Conservation (phyloP, 1,139 yeast genomes). For the Scheffersomyces insectosa region DNA sequence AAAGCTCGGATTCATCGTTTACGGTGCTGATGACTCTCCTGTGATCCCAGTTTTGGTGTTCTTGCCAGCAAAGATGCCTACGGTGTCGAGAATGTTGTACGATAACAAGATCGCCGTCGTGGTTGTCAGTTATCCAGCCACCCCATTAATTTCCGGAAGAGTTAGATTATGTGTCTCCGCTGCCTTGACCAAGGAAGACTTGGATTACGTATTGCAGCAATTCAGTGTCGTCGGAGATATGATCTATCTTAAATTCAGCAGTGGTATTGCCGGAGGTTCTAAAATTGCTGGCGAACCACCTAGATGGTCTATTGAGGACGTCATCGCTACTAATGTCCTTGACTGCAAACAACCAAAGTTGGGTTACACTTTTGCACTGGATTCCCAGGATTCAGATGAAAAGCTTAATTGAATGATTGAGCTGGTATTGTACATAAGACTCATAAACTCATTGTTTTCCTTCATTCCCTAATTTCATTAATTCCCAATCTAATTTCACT, state of each 20-base stretch:
- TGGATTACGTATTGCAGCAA: conserved; percentile 74
- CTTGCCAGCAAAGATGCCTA: conserved; percentile 93
- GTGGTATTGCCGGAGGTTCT: conserved; percentile 73
- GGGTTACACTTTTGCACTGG: not conserved
- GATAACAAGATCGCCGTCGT: conserved; percentile 87
- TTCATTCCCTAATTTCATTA: too few relatives aligned
- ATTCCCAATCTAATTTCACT: too few relatives aligned
- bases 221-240: conserved; percentile 80
- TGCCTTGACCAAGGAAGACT: conserved; percentile 89
- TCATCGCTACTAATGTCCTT: conserved; percentile 67
- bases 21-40: conserved; percentile 96
- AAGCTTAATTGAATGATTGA: too few relatives aligned
- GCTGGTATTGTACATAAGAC: too few relatives aligned
- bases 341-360: conserved; percentile 55
- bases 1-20: conserved; percentile 88
- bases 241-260: conserved; percentile 72
- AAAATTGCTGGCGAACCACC: conserved; percentile 60
- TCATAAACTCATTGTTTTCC: too few relatives aligned
- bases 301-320: conserved; percentile 78
- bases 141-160: conserved; percentile 87
- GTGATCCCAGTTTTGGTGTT: conserved; percentile 86
- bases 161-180: conserved; percentile 92
- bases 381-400: too few relatives aligned
- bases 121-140: conserved; percentile 96
- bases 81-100: conserved; percentile 79